A percentile compares a stretch with the other conserved stretches of the same genome.
Conservation (phyloP, 352 stramenopile species). For the Hyaloperonospora arabidopsidis region DNA sequence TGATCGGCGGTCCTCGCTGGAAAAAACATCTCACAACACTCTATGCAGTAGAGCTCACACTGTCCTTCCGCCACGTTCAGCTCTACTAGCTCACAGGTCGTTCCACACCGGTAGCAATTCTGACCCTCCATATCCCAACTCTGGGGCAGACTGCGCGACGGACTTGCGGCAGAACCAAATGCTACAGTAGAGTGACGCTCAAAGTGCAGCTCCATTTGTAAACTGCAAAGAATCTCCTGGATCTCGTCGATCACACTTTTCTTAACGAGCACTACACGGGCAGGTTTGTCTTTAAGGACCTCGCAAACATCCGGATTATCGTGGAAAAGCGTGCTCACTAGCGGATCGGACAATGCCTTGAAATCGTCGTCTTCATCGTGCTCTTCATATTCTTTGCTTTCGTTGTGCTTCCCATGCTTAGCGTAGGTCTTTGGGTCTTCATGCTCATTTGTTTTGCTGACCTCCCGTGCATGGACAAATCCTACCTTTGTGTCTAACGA, state of each 20-base stretch:
- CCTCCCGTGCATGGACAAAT: constrained; percentile 23
- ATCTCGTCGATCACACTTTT: constrained; percentile 74
- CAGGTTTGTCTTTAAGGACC: constrained; percentile 47
- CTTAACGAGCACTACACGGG: constrained; percentile 52
- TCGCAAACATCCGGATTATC: constrained; percentile 40
- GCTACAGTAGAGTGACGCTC: constrained; percentile 63
- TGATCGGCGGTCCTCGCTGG: constrained; percentile 34
- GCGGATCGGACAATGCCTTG: constrained; percentile 35
- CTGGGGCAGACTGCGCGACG: constrained; percentile 11
- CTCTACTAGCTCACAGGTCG: constrained; percentile 45
- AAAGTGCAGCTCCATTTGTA: constrained; percentile 76
- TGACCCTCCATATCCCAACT: constrained; percentile 21
- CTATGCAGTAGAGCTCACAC: constrained; percentile 54
- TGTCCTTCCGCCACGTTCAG: constrained; percentile 37
- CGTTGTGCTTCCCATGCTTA: constrained; percentile 2
- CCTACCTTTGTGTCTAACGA: constrained; percentile 18
- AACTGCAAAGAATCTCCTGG: constrained; percentile 63
- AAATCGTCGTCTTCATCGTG: constrained; percentile 16
- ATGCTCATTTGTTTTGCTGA: constrained; percentile 13
- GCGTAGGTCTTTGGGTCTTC: constrained; percentile 3
- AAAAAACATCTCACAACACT: constrained; percentile 78
- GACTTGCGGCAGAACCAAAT: constrained; percentile 31
- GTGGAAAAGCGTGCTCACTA: constrained; percentile 48
- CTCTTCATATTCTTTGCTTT: constrained; percentile 1
- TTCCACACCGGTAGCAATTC: constrained; percentile 51